Evolutionary conservation across 768 basidiomycete genomes (phyloP), one percentile per base, ranked within the genome.

Genomic region (Macrolepiota dolichaula): DNA sequence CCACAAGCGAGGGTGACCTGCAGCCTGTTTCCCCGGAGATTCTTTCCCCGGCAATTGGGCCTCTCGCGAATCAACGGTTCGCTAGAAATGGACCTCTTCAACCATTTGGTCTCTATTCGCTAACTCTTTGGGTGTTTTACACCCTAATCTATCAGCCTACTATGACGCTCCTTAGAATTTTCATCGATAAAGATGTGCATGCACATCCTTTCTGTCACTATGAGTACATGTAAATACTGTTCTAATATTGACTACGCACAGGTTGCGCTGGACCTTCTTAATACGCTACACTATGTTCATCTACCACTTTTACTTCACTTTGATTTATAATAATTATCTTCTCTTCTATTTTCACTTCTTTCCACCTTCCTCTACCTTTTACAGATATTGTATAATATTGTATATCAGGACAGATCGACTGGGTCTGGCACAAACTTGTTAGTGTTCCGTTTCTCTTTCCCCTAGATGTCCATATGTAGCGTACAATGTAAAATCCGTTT

Each of bases 181-280:
- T 61, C 38, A 12, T 47, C 22, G 35, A 54, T 25, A 52, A 55
- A 24, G 53, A 61, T 50, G 52, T 61, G 59, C 59, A 61, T 55
- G 12, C 53, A 35, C 59, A 49, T 49, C 59, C 59, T 11, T 50
- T 55, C 53, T 61, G 59, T 61, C 61, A 62, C 25, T 62, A 57
- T 51, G 51, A 46, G 40, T 65, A 59, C 57, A 59, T 62, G 55
- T 63, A 55, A 63, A 27, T 38, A 24, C 53, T 15, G 13, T 13
- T 27, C 47, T 29, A 4, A 12, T 9, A 9, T 53, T 55, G 37
- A 22, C 22, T 51, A 50, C 49, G 37, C 61, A 50, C 52, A 35
- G 35, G 42, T 7, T 32, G 52, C 59, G 53, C 52, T 50, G 53
- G 59, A 49, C 40, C 52, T 44, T 35, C 19, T 19, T 38, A 55